Base-by-base conservation (phyloP, 306 rosid species). In the Medicago arabica region DNA sequence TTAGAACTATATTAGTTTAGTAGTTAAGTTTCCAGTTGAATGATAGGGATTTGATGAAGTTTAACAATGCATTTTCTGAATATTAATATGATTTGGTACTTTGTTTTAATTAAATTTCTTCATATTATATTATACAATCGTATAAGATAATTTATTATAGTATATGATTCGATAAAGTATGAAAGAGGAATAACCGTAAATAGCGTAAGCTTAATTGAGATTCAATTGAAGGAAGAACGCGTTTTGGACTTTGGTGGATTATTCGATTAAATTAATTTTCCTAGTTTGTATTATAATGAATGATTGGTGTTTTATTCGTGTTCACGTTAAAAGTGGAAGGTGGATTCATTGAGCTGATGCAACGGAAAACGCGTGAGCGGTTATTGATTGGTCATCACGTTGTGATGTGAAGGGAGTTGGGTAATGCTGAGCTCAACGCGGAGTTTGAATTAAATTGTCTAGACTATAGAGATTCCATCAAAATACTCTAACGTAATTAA, bases 391-490 rank as follows among this genome's bases (percentile, higher is more conserved):
- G 4, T 38, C 4, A 44, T 68, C 46, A 14, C 47, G 67, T 8
- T 16, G 2, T 69, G 81, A 76, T 81, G 81, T 54, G 85, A 81
- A 41, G 62, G 69, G 70, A 76, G 74, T 70, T 14, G 43, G 4
- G 10, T 19, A 7, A 4, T 64, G 85, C 78, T 81, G 75, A 74
- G 83, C 83, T 81, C 78, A 81, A 81, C 88, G 76, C 85, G 83
- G 9, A n/a, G 61, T 72, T 70, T 76, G 74, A 69, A 51, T 40
- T 21, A 15, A 13, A 10, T 60, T 73, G 16, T 38, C 19, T 28
- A 9, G 8, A 47, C 7, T 34, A 34, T 3, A 5, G 44, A 2
- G 4, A 12, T 50, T 78, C 77, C 50, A 36, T 28, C 4, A 59
- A 14, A 46, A 59, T 9, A 31, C 17, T 70, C 54, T 7, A 12